Conservation (phyloP, 2,329 filamentous ascomycete genomes). For the Diplocarpon mali region DNA sequence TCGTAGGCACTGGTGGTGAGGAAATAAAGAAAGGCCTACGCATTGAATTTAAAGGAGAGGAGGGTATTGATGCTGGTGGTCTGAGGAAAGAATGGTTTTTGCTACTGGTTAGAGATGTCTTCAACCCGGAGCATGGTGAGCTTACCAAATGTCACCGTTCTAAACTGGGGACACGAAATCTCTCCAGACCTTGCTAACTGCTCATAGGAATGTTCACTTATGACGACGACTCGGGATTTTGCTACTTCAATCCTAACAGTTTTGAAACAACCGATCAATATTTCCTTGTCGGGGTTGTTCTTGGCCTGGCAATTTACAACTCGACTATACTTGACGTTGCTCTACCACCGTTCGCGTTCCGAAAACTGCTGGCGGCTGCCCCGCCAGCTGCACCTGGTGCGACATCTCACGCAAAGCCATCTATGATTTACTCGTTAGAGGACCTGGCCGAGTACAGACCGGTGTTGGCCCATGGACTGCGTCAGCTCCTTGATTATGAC, state of each 20-base stretch:
- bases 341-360: constrained; percentile 79
- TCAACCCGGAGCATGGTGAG: constrained; percentile 80
- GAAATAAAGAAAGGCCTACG: constrained; percentile 85
- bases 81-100: constrained; percentile 93
- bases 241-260: constrained; percentile 85
- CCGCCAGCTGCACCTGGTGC: constrained; percentile 47
- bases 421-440: constrained; percentile 65
- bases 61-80: constrained; percentile 83
- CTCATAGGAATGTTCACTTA: constrained; percentile 74
- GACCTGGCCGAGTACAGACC: constrained; percentile 79
- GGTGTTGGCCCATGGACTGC: constrained; percentile 61
- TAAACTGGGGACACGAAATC: no score
- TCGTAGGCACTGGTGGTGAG: constrained; percentile 67
- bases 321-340: constrained; percentile 85
- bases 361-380: constrained; percentile 70
- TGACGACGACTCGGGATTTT: constrained; percentile 80
- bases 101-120: constrained; percentile 76
- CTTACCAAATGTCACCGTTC: background rate
- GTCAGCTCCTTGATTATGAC: constrained; percentile 68
- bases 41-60: constrained; percentile 78
- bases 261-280: constrained; percentile 89
- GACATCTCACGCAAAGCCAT: constrained; percentile 44
- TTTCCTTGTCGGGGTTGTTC: constrained; percentile 76
- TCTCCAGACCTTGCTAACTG: constrained; percentile 9
- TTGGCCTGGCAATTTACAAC: constrained; percentile 89